These are phyloP conservation scores for Pseudoneurospora amorphoporcata DNA, from an alignment of 495 filamentous ascomycete genomes.

Conservation along the genomic window DNA sequence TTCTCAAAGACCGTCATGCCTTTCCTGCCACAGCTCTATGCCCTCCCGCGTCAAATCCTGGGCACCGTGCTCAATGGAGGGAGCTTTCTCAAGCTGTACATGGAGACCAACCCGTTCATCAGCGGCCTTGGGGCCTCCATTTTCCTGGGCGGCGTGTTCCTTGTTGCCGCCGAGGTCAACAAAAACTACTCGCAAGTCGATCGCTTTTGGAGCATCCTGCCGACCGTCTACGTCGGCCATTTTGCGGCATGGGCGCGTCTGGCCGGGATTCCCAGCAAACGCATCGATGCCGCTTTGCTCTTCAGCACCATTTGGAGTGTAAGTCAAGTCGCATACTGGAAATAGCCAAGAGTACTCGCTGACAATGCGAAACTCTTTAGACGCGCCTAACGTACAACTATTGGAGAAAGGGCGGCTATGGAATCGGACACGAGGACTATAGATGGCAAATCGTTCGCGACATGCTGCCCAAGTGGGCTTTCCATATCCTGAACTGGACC, in stretches of 20 bases:
- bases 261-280: constrained; percentile 57
- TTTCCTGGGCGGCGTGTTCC: constrained; percentile 54
- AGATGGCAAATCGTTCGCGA: constrained; percentile 56
- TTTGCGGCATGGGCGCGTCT: constrained; percentile 71
- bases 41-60: constrained; percentile 51
- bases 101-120: constrained; percentile 79
- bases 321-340: constrained; percentile 21
- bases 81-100: constrained; percentile 55
- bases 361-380: constrained; percentile 25
- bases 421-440: constrained; percentile 84
- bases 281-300: constrained; percentile 62
- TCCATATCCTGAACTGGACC: constrained; percentile 73
- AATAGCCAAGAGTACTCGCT: not conserved
- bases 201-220: constrained; percentile 80
- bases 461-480: constrained; percentile 39
- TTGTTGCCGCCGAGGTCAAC: constrained; percentile 71
- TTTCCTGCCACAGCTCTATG: constrained; percentile 68
- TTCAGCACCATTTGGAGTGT: constrained; percentile 76
- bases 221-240: constrained; percentile 81
- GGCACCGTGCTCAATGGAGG: constrained; percentile 45
- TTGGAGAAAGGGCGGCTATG: constrained; percentile 90
- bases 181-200: constrained; percentile 94
- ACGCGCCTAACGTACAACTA: constrained; percentile 88
- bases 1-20: constrained; percentile 61
- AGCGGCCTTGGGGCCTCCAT: constrained; percentile 63